Evolutionary conservation across 495 filamentous ascomycete species (phyloP), one percentile per base, ranked within the genome.

Genomic region (Aspergillus egyptiacus): DNA sequence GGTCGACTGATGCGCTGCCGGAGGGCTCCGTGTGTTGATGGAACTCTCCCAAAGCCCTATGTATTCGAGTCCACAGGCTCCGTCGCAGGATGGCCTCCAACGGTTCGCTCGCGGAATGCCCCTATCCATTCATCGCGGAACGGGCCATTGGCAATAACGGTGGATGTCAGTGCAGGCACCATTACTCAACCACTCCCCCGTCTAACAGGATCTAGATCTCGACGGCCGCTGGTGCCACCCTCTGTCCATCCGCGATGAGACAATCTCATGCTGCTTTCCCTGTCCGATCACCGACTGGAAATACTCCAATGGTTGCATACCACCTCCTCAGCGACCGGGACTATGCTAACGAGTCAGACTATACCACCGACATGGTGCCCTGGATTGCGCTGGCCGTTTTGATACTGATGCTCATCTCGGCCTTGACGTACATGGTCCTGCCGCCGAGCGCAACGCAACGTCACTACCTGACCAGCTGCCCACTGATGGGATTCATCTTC

Each of bases 401-500:
- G 34, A 62, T 78, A n/a, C 77, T 79, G 58, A 79, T 79, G 48
- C 54, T 76, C 20, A 87, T 86, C 60, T 68, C 91, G 48, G 69
- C 90, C 7, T 27, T 86, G 8, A 90, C 86, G 11, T 93, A 84
- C 72, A 61, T 79, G 2, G 73, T 83, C 15, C 72, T 94, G 22
- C 87, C 88, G 1, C 75, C 84, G 6, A 81, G 86, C 53, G 84
- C 81, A 62, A 90, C 88, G 14, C 75, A 82, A 54, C 78, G 86
- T 31, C 88, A 94, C 60, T 93, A 94, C 56, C 71, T 94, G 14
- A 91, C 85, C 49, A 32, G n/a, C 0, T 17, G 42, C 18, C 37
- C 17, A 34, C 33, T 49, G 45, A 65, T 75, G 43, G 72, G 50
- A 68, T 22, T 42, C 10, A 7, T 48, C 4, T 48, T 44, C 22